Percentiles rank a stretch among this genome's conserved stretches.
phyloP scores from a whole-genome alignment of 257 asterid genomes.

The Ehretia macrophylla region DNA sequence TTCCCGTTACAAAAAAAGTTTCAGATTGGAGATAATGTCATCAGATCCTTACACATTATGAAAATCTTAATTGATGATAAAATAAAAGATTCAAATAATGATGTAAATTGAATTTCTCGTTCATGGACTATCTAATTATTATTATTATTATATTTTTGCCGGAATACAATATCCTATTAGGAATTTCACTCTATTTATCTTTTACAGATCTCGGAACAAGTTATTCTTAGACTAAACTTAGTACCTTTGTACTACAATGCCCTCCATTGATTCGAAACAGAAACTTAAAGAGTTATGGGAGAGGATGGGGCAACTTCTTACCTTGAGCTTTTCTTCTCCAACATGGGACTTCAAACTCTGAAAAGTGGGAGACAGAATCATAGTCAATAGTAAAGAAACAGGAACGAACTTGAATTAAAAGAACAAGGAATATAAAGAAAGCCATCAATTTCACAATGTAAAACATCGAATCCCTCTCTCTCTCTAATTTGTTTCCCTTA shows the following conservation, averaged over 20 bases:
- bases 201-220: neutral
- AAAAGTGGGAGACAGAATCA: slow-evolving; percentile 18
- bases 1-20: neutral
- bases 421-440: neutral
- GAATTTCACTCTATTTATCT: neutral
- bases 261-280: too few relatives aligned
- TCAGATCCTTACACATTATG: too few relatives aligned
- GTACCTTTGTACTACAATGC: neutral
- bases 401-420: neutral
- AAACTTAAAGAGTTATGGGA: neutral
- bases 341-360: slow-evolving; percentile 87
- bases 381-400: neutral
- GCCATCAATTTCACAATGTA: too few relatives aligned
- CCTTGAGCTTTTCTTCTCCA: slow-evolving; percentile 95
- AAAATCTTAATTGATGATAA: neutral
- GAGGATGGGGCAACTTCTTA: slow-evolving; percentile 21
- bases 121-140: too few relatives aligned
- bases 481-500: too few relatives aligned
- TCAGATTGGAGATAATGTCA: too few relatives aligned
- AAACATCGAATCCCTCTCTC: too few relatives aligned
- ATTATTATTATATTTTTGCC: too few relatives aligned
- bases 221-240: neutral
- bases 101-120: too few relatives aligned
- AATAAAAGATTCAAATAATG: neutral
- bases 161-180: too few relatives aligned